Evolutionary conservation across 1,284 basidiomycete genomes (phyloP).

Genomic region (Sporisorium exsertum): DNA sequence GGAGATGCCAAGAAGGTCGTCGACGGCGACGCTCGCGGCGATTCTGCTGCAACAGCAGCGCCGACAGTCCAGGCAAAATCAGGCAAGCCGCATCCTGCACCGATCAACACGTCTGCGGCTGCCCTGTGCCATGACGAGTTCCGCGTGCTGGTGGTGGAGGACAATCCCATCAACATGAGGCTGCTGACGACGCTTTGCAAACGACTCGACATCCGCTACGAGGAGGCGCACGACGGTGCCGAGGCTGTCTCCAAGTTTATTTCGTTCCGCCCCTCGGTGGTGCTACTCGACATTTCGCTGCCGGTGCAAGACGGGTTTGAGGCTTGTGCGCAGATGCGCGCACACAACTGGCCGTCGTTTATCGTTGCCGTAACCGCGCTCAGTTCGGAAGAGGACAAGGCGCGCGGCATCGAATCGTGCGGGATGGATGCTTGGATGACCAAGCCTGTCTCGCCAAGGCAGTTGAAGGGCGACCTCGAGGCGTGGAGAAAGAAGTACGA

Average conservation of each 20-base stretch:
- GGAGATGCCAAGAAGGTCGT: background rate
- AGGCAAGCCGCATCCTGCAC: constrained; percentile 7
- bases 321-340: constrained; percentile 55
- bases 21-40: constrained; percentile 1
- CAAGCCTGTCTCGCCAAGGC: constrained; percentile 51
- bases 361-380: constrained; percentile 62
- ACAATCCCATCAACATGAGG: constrained; percentile 62
- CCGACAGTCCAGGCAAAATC: background rate
- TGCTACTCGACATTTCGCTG: constrained; percentile 61
- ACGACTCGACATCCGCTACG: constrained; percentile 41
- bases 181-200: constrained; percentile 54
- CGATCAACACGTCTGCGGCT: constrained; percentile 16
- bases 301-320: constrained; percentile 60
- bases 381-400: constrained; percentile 52
- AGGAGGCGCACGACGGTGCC: constrained; percentile 55
- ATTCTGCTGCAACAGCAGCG: background rate
- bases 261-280: constrained; percentile 48
- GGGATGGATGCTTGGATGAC: constrained; percentile 62
- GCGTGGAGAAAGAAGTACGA: constrained; percentile 26
- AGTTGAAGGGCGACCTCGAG: constrained; percentile 32
- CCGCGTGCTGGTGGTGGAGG: constrained; percentile 58
- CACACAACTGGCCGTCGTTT: constrained; percentile 33
- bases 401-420: constrained; percentile 46
- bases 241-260: constrained; percentile 56
- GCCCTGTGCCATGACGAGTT: constrained; percentile 32